Conservation (phyloP, 192 early-diverging fungal species). For the Funneliformis geosporum region DNA sequence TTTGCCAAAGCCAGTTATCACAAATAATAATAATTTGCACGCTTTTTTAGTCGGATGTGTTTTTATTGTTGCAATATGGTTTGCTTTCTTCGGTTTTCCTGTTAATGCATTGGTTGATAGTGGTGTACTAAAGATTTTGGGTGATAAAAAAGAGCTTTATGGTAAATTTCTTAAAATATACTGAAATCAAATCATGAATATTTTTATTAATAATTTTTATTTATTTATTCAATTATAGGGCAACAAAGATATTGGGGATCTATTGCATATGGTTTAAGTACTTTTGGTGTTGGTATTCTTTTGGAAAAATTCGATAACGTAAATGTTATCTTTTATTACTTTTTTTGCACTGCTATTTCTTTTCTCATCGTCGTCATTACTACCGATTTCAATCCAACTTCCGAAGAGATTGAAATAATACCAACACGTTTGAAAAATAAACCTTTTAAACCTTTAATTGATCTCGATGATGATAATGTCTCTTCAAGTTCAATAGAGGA, state of each 20-base stretch:
- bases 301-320: constrained; percentile 41
- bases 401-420: constrained; percentile 18
- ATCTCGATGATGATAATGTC: constrained; percentile 22
- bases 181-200: constrained; percentile 8
- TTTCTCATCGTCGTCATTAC: constrained; percentile 38
- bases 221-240: constrained; percentile 27
- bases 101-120: constrained; percentile 50
- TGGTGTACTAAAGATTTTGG: constrained; percentile 49
- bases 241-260: constrained; percentile 51
- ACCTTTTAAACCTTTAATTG: constrained; percentile 32
- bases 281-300: constrained; percentile 35
- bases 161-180: constrained; percentile 27
- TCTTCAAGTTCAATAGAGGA: background rate
- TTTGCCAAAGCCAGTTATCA: constrained; percentile 36
- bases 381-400: constrained; percentile 39
- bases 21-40: constrained; percentile 24
- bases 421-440: background rate
- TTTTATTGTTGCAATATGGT: constrained; percentile 42
- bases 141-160: constrained; percentile 47
- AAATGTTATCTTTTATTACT: constrained; percentile 48
- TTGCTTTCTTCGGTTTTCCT: constrained; percentile 52
- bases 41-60: constrained; percentile 36
- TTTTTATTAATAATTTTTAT: constrained; percentile 32
- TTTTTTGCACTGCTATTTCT: constrained; percentile 40
- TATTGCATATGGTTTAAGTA: constrained; percentile 40